Evolutionary conservation across 1,284 basidiomycete genomes (phyloP).

Genomic region (Cutaneotrichosporon mucoides): DNA sequence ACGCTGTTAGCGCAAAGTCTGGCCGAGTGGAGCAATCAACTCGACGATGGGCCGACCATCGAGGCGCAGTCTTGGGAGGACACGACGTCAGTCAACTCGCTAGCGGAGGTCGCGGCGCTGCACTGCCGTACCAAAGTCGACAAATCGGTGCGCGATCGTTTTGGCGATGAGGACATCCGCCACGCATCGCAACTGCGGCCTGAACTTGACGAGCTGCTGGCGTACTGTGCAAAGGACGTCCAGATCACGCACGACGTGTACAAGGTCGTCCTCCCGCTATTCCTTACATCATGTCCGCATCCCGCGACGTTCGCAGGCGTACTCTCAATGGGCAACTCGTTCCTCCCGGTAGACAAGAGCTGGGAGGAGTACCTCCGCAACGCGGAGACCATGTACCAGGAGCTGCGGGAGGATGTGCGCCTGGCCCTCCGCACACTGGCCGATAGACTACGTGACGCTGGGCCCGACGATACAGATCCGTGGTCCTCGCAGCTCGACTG

Average conservation of each 20-base stretch:
- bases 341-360: slow-evolving; percentile 81
- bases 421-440: slow-evolving; percentile 65
- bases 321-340: slow-evolving; percentile 87
- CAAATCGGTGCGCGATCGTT: slow-evolving; percentile 75
- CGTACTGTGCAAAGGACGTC: slow-evolving; percentile 86
- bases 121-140: slow-evolving; percentile 79
- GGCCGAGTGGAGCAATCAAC: slow-evolving; percentile 38
- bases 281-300: slow-evolving; percentile 78
- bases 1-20: slow-evolving; percentile 41
- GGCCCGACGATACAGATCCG: slow-evolving; percentile 59
- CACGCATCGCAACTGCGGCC: slow-evolving; percentile 59
- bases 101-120: slow-evolving; percentile 84
- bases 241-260: slow-evolving; percentile 79
- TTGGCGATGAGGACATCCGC: slow-evolving; percentile 52
- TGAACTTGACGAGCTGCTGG: slow-evolving; percentile 70
- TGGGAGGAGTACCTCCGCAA: slow-evolving; percentile 79
- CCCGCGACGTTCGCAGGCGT: slow-evolving; percentile 92
- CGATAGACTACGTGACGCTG: slow-evolving; percentile 55
- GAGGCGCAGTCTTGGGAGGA: slow-evolving; percentile 69
- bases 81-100: slow-evolving; percentile 83
- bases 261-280: slow-evolving; percentile 73
- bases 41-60: slow-evolving; percentile 18
- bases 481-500: slow-evolving; percentile 94
- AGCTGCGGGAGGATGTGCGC: slow-evolving; percentile 70
- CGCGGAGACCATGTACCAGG: slow-evolving; percentile 73